phyloP scores from a whole-genome alignment of 2,329 filamentous ascomycete species.

The Xylaria sp. region DNA sequence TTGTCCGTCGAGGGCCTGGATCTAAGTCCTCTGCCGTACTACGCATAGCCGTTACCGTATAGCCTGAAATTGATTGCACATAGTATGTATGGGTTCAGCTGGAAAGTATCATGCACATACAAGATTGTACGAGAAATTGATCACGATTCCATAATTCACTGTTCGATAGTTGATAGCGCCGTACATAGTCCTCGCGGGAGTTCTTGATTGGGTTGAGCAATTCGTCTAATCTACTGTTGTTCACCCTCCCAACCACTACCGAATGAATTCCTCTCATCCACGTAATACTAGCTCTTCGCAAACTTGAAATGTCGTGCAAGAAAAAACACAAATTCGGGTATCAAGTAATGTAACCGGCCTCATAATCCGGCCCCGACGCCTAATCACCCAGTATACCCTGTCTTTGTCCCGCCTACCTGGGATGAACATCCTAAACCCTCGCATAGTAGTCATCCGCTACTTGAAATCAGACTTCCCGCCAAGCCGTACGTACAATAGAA shows the following conservation, averaged over 20 bases:
- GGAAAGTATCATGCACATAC: neutral
- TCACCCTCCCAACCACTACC: neutral
- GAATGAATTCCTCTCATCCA: neutral
- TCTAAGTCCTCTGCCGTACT: slow-evolving; percentile 67
- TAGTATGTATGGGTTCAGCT: neutral
- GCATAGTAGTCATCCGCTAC: slow-evolving; percentile 10
- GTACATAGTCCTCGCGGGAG: neutral
- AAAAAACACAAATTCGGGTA: slow-evolving; percentile 36
- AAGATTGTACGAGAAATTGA: slow-evolving; percentile 3
- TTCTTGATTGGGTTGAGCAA: slow-evolving; percentile 1
- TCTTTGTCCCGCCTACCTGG: slow-evolving; percentile 12
- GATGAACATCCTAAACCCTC: slow-evolving; percentile 9
- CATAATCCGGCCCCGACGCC: slow-evolving; percentile 29
- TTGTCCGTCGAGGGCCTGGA: slow-evolving; percentile 69
- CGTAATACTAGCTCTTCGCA: slow-evolving; percentile 5
- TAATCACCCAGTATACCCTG: slow-evolving; percentile 21
- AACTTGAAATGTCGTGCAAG: neutral
- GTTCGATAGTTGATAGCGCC: neutral
- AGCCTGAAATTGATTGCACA: neutral
- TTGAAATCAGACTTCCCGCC: neutral
- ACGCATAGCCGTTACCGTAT: slow-evolving; percentile 5
- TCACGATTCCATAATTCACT: neutral
- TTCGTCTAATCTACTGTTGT: neutral
- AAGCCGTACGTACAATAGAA: slow-evolving; percentile 13
- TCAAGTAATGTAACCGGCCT: slow-evolving; percentile 37